A percentile compares a stretch with the other conserved stretches of the same genome.
These are phyloP conservation scores for Flagelloscypha sp. DNA, from an alignment of 768 basidiomycete species.

Conservation along the genomic window DNA sequence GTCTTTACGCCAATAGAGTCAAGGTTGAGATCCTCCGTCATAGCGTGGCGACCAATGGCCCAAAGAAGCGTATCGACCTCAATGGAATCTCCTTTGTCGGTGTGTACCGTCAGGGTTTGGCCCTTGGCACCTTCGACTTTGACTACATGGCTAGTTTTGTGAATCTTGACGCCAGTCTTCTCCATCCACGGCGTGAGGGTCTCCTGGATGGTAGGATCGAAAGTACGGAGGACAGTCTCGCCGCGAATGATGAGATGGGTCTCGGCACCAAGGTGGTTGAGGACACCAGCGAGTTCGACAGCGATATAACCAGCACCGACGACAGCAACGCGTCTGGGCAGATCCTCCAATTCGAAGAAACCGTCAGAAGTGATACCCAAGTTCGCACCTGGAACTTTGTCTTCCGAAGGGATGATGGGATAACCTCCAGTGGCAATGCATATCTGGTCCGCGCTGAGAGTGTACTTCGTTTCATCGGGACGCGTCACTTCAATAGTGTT, in stretches of 20 bases:
- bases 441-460: constrained; percentile 68
- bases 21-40: constrained; percentile 71
- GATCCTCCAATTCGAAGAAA: constrained; percentile 86
- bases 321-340: constrained; percentile 89
- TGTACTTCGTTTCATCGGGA: constrained; percentile 62
- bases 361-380: constrained; percentile 92
- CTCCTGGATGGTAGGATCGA: constrained; percentile 83
- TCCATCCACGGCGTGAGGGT: constrained; percentile 87
- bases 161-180: constrained; percentile 85
- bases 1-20: constrained; percentile 70
- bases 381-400: constrained; percentile 80
- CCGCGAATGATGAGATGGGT: constrained; percentile 88
- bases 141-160: constrained; percentile 66
- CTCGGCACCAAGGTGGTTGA: constrained; percentile 85
- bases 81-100: constrained; percentile 65
- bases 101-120: constrained; percentile 64
- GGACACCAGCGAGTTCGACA: constrained; percentile 91
- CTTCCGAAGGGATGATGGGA: constrained; percentile 72
- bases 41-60: constrained; percentile 87
- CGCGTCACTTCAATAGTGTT: constrained; percentile 66
- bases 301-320: constrained; percentile 98
- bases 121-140: constrained; percentile 71
- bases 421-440: constrained; percentile 81
- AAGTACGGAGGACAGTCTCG: constrained; percentile 85
- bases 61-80: constrained; percentile 86